Percentiles rank a stretch among this genome's conserved stretches.
These are phyloP conservation scores for Oryza officinalis DNA, from an alignment of 176 grass and related monocot species.

Conservation along the genomic window DNA sequence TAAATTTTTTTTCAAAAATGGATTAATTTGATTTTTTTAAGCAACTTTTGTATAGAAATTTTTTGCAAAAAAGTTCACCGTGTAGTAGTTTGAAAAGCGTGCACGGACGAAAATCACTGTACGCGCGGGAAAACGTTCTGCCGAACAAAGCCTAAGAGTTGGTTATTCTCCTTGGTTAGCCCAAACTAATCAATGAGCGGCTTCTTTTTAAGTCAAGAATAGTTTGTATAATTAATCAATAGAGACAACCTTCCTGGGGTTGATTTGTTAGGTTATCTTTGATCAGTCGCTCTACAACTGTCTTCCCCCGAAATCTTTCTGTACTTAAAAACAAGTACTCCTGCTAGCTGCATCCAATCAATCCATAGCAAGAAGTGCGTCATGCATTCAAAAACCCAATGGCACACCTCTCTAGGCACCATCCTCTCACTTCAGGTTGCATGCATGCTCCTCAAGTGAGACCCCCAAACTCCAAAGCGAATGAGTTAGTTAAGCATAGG, in stretches of 20 bases:
- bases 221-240: neutral
- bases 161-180: neutral
- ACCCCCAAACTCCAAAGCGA: constrained; percentile 59
- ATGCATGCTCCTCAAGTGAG: constrained; percentile 38
- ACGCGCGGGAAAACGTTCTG: too few relatives aligned
- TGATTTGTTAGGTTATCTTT: neutral
- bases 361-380: constrained; percentile 6
- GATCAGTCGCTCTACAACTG: neutral
- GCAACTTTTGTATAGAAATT: too few relatives aligned
- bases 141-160: too few relatives aligned
- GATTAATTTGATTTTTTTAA: too few relatives aligned
- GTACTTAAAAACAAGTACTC: neutral
- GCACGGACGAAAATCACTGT: too few relatives aligned
- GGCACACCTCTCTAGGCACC: constrained; percentile 57
- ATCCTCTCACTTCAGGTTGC: constrained; percentile 43
- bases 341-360: constrained; percentile 24
- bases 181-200: neutral
- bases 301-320: neutral
- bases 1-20: too few relatives aligned
- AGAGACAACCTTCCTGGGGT: neutral
- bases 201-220: neutral
- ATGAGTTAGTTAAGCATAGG: constrained; percentile 86
- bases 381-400: constrained; percentile 42
- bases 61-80: too few relatives aligned
- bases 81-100: too few relatives aligned